These are phyloP conservation scores for Angomonas ambiguus DNA, from an alignment of 208 protist species.

Conservation along the genomic window DNA sequence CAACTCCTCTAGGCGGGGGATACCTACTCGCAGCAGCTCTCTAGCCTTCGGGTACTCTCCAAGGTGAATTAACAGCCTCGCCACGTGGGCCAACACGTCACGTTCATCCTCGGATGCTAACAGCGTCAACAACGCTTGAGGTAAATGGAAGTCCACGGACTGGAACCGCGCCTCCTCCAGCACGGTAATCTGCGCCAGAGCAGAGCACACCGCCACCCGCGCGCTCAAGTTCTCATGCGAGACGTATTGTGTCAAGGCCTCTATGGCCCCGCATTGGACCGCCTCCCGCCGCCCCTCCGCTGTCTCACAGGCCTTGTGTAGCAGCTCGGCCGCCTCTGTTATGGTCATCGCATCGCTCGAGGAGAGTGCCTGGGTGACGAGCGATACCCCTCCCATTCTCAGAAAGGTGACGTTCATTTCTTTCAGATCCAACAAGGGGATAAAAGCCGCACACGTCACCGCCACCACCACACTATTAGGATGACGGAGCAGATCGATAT, in stretches of 20 bases:
- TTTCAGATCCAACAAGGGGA: constrained; percentile 63
- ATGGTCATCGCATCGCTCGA: constrained; percentile 37
- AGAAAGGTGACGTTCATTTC: constrained; percentile 67
- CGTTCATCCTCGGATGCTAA: constrained; percentile 67
- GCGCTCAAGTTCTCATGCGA: constrained; percentile 56
- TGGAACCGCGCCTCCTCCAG: constrained; percentile 70
- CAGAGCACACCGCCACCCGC: constrained; percentile 51
- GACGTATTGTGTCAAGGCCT: constrained; percentile 44
- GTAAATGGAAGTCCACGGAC: constrained; percentile 42
- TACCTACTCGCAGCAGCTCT: constrained; percentile 27
- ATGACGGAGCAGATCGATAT: constrained; percentile 34
- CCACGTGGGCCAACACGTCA: constrained; percentile 72
- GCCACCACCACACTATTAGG: constrained; percentile 34
- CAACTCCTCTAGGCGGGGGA: constrained; percentile 37
- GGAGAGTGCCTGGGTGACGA: constrained; percentile 35
- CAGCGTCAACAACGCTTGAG: constrained; percentile 25
- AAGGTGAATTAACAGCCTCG: constrained; percentile 53
- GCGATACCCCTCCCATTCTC: constrained; percentile 26
- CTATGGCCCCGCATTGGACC: constrained; percentile 35
- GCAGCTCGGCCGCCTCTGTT: constrained; percentile 62
- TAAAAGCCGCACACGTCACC: constrained; percentile 51
- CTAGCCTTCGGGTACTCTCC: constrained; percentile 63
- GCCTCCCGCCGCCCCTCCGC: constrained; percentile 54
- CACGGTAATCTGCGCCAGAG: constrained; percentile 73
- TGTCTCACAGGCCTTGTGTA: constrained; percentile 45